Evolutionary conservation across 2,329 filamentous ascomycete genomes (phyloP).

Genomic region (Chaetomium globosum): DNA sequence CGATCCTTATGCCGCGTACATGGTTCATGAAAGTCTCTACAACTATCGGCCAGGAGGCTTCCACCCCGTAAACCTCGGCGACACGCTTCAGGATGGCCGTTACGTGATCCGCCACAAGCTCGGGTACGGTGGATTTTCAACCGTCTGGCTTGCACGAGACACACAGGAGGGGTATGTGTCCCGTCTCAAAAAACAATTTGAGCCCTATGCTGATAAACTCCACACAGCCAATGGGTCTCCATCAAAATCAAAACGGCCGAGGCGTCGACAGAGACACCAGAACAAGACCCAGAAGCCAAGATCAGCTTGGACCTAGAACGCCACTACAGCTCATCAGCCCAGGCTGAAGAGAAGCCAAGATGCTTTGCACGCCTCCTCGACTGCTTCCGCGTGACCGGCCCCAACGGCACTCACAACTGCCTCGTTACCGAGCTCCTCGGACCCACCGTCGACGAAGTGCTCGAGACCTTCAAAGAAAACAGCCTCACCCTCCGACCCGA

Average conservation of each 20-base stretch:
- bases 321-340: neutral
- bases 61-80: slow-evolving; percentile 5
- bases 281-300: neutral
- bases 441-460: neutral
- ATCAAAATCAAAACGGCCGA: neutral
- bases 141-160: slow-evolving; percentile 12
- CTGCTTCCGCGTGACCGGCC: neutral
- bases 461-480: neutral
- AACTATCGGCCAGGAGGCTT: slow-evolving; percentile 2
- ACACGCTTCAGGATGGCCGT: slow-evolving; percentile 5
- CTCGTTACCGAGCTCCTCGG: slow-evolving; percentile 11
- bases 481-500: neutral
- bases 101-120: slow-evolving; percentile 12
- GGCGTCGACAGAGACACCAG: neutral
- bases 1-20: neutral
- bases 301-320: neutral
- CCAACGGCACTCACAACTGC: slow-evolving; percentile 8
- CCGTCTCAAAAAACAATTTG: neutral
- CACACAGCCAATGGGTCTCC: neutral
- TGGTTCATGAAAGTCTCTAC: neutral
- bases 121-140: neutral
- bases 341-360: neutral
- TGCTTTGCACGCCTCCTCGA: neutral
- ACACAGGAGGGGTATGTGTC: neutral
- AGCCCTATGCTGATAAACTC: neutral